phyloP scores from a whole-genome alignment of 1,284 basidiomycete species.

The Pyrrhoderma noxium region DNA sequence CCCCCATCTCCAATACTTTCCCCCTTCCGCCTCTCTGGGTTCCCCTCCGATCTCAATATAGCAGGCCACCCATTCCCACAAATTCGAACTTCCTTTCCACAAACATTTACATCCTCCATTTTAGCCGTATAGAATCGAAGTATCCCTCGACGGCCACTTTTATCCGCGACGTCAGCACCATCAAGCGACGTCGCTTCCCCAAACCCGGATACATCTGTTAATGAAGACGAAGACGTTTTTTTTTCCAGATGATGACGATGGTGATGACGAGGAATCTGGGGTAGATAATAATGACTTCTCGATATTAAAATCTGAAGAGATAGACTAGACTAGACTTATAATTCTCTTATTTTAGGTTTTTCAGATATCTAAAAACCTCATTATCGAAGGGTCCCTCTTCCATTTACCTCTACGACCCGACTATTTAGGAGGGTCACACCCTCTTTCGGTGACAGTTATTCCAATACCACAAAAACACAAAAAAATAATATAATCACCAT shows the following conservation, averaged over 20 bases:
- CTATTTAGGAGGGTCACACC: too few relatives aligned
- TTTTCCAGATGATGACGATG: slow-evolving; percentile 23
- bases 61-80: slow-evolving; percentile 87
- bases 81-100: slow-evolving; percentile 63
- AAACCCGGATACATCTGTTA: slow-evolving; percentile 39
- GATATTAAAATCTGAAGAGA: too few relatives aligned
- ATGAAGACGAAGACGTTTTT: slow-evolving; percentile 21
- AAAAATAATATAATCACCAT: too few relatives aligned
- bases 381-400: too few relatives aligned
- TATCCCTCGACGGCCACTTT: slow-evolving; percentile 67
- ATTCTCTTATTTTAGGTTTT: too few relatives aligned
- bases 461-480: too few relatives aligned
- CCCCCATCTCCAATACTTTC: slow-evolving; percentile 42
- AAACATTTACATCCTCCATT: slow-evolving; percentile 67
- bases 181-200: slow-evolving; percentile 71
- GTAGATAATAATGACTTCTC: too few relatives aligned
- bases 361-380: too few relatives aligned
- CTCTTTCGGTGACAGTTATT: too few relatives aligned
- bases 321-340: too few relatives aligned
- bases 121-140: slow-evolving; percentile 84
- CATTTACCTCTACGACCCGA: too few relatives aligned
- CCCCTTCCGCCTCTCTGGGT: slow-evolving; percentile 47
- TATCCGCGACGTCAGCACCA: slow-evolving; percentile 72
- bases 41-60: slow-evolving; percentile 64
- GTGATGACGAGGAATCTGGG: too few relatives aligned